phyloP scores from a whole-genome alignment of 208 protist species.

The Crithidia mellificae region DNA sequence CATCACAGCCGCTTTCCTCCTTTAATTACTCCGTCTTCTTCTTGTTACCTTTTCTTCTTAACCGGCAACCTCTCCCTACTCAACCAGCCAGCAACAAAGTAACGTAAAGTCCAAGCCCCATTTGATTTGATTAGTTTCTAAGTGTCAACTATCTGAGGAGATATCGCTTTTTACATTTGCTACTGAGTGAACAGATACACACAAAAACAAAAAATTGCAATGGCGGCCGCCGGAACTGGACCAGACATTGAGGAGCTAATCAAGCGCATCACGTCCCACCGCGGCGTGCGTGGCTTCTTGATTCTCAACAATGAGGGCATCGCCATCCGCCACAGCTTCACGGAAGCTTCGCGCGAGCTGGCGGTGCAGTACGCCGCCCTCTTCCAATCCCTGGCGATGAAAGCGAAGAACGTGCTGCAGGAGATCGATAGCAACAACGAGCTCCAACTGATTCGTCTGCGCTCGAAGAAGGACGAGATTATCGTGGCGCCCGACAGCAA shows the following conservation, averaged over 20 bases:
- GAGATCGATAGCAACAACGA: constrained; percentile 96
- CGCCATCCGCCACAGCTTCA: constrained; percentile 93
- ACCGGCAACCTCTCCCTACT: no score
- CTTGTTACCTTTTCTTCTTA: no score
- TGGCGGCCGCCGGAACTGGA: constrained; percentile 60
- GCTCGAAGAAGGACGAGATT: constrained; percentile 96
- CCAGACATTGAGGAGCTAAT: constrained; percentile 96
- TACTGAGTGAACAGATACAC: background rate
- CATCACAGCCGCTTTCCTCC: no score
- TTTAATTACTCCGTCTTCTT: no score
- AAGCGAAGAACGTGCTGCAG: constrained; percentile 88
- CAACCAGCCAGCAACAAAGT: no score
- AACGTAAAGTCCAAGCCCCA: no score
- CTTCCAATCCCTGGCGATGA: constrained; percentile 93
- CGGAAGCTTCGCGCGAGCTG: constrained; percentile 81
- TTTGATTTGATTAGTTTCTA: no score
- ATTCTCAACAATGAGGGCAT: constrained; percentile 96
- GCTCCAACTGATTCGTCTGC: constrained; percentile 94
- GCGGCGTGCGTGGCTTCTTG: constrained; percentile 94
- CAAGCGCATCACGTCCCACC: constrained; percentile 94
- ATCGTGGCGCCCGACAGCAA: constrained; percentile 95
- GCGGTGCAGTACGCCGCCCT: constrained; percentile 94
- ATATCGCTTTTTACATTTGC: no score
- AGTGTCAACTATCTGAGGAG: no score
- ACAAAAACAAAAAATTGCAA: constrained; percentile 11